Percentiles rank a stretch among this genome's conserved stretches.
Evolutionary conservation across 2,329 filamentous ascomycete species (phyloP).

Genomic region (Basipetospora chlamydospora): DNA sequence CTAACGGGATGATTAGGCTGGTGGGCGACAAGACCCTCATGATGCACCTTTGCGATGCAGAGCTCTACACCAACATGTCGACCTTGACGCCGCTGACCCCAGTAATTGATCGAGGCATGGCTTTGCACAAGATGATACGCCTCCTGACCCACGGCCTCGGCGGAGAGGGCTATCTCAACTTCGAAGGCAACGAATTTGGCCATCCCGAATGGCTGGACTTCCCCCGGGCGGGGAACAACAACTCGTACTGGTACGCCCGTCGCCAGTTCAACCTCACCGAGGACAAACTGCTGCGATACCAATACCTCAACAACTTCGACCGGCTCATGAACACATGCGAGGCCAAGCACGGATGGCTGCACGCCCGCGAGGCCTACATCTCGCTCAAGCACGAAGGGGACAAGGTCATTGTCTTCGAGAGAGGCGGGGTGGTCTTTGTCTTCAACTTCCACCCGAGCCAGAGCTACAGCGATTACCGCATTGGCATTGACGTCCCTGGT

Average conservation of each 20-base stretch:
- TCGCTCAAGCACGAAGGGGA: slow-evolving; percentile 87
- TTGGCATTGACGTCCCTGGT: slow-evolving; percentile 72
- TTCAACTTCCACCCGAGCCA: slow-evolving; percentile 88
- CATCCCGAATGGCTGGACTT: slow-evolving; percentile 99
- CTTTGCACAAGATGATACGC: slow-evolving; percentile 94
- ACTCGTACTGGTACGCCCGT: slow-evolving; percentile 88
- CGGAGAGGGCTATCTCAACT: slow-evolving; percentile 95
- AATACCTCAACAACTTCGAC: slow-evolving; percentile 89
- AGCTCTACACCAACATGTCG: slow-evolving; percentile 98
- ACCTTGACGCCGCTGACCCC: slow-evolving; percentile 68
- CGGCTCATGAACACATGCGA: slow-evolving; percentile 79
- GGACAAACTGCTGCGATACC: slow-evolving; percentile 72
- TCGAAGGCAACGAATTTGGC: slow-evolving; percentile 97
- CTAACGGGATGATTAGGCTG: slow-evolving; percentile 38
- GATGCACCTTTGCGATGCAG: slow-evolving; percentile 95
- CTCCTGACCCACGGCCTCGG: slow-evolving; percentile 82
- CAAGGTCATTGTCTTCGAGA: slow-evolving; percentile 92
- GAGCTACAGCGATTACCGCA: slow-evolving; percentile 83
- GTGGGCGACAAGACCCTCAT: slow-evolving; percentile 95
- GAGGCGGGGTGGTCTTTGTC: slow-evolving; percentile 76
- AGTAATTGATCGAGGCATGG: slow-evolving; percentile 78
- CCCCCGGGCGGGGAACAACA: slow-evolving; percentile 79
- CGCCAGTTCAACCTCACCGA: slow-evolving; percentile 89
- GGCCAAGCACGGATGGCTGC: slow-evolving; percentile 82
- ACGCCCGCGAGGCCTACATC: slow-evolving; percentile 74